These are phyloP conservation scores for Elongisporangium senticosum DNA, from an alignment of 352 stramenopile genomes.

Conservation along the genomic window DNA sequence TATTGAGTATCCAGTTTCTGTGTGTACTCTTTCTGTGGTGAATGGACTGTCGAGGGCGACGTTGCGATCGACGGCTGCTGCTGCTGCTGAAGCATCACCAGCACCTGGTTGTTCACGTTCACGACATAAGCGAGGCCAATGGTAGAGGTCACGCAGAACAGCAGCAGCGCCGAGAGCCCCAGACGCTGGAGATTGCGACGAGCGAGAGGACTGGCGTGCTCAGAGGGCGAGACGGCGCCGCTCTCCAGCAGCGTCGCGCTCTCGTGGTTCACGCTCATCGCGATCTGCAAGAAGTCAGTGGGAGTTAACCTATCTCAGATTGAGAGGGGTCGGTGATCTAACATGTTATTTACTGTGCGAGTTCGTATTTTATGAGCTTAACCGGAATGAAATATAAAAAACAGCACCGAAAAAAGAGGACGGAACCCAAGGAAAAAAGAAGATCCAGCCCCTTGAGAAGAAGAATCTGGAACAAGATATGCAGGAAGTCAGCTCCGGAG, in stretches of 20 bases:
- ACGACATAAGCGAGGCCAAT: conserved; percentile 35
- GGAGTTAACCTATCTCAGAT: neutral
- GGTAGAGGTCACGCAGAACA: conserved; percentile 30
- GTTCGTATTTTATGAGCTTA: neutral
- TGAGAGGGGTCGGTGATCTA: too few relatives aligned
- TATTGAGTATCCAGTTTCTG: neutral
- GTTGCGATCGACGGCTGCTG: conserved; percentile 5
- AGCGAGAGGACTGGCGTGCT: neutral
- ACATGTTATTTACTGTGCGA: too few relatives aligned
- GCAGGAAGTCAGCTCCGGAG: too few relatives aligned
- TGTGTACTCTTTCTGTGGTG: neutral
- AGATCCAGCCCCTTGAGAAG: too few relatives aligned
- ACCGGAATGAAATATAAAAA: neutral
- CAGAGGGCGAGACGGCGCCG: neutral
- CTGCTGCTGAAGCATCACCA: conserved; percentile 27
- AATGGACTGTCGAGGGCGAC: neutral
- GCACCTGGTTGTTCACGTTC: conserved; percentile 29
- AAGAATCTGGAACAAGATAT: too few relatives aligned
- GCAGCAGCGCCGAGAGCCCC: conserved; percentile 12
- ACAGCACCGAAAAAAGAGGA: neutral
- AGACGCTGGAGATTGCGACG: neutral
- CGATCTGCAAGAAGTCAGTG: neutral
- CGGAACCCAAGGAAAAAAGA: too few relatives aligned
- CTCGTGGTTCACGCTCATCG: neutral
- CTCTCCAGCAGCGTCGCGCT: neutral